phyloP scores from a whole-genome alignment of 2,329 filamentous ascomycete species.

The Neospermospora avenae region DNA sequence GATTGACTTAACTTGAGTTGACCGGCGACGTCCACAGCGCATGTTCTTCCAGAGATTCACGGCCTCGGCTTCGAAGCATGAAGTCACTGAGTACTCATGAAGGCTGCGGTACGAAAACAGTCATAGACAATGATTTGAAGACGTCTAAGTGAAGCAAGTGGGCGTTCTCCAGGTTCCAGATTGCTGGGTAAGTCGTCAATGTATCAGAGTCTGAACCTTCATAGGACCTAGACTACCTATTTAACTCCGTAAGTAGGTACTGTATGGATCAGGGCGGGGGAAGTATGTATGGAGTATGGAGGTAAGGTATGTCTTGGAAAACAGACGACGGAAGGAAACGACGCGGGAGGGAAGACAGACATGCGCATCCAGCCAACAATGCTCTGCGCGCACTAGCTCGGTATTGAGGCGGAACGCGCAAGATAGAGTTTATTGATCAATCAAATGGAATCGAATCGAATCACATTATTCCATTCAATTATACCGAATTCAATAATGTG shows the following conservation, averaged over 20 bases:
- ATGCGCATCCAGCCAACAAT: neutral
- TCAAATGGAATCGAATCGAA: neutral
- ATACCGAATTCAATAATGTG: too few species aligned
- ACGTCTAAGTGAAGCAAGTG: neutral
- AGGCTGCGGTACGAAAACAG: neutral
- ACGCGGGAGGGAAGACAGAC: neutral
- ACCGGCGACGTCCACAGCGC: slow-evolving; percentile 1
- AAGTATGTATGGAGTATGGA: neutral
- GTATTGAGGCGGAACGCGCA: slow-evolving; percentile 2
- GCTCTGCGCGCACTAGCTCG: neutral
- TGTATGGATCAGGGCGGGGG: too few species aligned
- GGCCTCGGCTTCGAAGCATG: neutral
- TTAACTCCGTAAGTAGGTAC: too few species aligned
- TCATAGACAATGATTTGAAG: neutral
- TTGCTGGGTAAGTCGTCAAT: neutral
- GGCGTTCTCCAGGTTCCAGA: neutral
- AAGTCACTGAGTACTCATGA: too few species aligned
- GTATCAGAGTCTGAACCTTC: too few species aligned
- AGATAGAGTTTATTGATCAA: neutral
- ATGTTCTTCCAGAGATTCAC: neutral
- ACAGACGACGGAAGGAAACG: neutral
- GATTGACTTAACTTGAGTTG: neutral
- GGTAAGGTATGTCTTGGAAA: neutral
- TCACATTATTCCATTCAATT: too few species aligned
- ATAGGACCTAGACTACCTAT: neutral